phyloP scores from a whole-genome alignment of 441 rosid genomes.

The Gossypium aridum region DNA sequence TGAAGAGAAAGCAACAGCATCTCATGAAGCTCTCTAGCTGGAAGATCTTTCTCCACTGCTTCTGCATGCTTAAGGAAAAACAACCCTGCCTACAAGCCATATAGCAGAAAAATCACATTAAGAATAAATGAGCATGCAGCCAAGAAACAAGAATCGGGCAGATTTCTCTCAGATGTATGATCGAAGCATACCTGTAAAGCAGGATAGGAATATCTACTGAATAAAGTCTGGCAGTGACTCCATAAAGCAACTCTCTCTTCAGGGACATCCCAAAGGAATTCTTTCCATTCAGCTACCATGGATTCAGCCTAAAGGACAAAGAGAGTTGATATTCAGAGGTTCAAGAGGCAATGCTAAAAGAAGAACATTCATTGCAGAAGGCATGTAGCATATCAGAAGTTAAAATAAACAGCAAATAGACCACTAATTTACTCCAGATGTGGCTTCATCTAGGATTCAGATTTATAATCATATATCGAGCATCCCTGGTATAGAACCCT shows the following conservation, averaged over 20 bases:
- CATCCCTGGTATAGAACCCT: not conserved
- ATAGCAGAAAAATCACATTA: conserved; percentile 12
- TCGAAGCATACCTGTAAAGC: conserved; percentile 61
- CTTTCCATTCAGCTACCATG: conserved; percentile 99
- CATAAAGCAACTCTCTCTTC: conserved; percentile 98
- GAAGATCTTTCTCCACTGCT: conserved; percentile 92
- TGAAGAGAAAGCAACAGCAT: conserved; percentile 87
- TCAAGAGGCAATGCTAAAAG: not conserved
- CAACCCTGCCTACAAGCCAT: conserved; percentile 72
- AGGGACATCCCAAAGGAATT: conserved; percentile 99
- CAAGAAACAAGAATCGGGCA: conserved; percentile 15
- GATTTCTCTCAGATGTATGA: conserved; percentile 7
- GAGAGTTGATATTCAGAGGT: conserved; percentile 1
- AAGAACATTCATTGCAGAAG: conserved; percentile 8
- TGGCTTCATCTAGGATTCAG: not conserved
- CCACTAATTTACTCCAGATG: not conserved
- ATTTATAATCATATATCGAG: not conserved
- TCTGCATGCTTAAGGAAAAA: conserved; percentile 98
- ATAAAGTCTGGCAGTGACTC: conserved; percentile 95
- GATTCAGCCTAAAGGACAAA: conserved; percentile 77
- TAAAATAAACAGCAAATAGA: not conserved
- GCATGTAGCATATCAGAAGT: conserved; percentile 1
- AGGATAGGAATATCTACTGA: conserved; percentile 81
- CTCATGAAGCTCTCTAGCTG: conserved; percentile 89
- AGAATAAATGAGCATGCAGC: conserved; percentile 18